These are phyloP conservation scores for Pestalotiopsis sp. DNA, from an alignment of 2,329 filamentous ascomycete species.

Conservation along the genomic window DNA sequence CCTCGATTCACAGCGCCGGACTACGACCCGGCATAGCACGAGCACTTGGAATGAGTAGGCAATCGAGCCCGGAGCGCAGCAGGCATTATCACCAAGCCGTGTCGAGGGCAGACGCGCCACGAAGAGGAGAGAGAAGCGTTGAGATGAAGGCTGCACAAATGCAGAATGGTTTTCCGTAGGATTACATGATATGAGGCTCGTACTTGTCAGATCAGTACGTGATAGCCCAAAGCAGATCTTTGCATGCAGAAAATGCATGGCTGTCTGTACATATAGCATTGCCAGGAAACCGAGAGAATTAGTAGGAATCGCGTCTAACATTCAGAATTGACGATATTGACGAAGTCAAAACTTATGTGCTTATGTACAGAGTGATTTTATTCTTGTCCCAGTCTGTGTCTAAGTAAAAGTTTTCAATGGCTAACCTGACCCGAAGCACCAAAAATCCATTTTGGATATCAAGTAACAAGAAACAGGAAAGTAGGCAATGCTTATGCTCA, in stretches of 20 bases:
- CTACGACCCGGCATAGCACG: not conserved
- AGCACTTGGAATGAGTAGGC: not conserved
- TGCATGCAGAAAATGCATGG: not conserved
- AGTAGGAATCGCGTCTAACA: not conserved
- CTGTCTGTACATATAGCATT: not conserved
- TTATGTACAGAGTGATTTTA: not conserved
- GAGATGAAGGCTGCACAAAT: not conserved
- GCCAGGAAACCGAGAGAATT: not conserved
- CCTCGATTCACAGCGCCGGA: not conserved
- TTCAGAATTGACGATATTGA: not conserved
- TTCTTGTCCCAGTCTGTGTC: not conserved
- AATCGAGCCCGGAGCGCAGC: not conserved
- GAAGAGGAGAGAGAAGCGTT: not conserved
- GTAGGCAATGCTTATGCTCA: constrained; percentile 3
- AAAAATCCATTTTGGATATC: not conserved
- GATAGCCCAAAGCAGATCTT: not conserved
- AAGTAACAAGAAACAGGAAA: not conserved
- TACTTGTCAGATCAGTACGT: not conserved
- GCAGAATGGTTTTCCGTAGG: not conserved
- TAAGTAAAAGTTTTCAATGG: not conserved
- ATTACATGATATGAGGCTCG: not conserved
- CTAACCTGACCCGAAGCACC: not conserved
- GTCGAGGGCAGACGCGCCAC: not conserved
- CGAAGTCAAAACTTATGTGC: not conserved
- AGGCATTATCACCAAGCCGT: not conserved